Percentiles rank a stretch among this genome's conserved stretches.
Conservation (phyloP, 1,139 yeast species). For the Zygoascus hellenicus region DNA sequence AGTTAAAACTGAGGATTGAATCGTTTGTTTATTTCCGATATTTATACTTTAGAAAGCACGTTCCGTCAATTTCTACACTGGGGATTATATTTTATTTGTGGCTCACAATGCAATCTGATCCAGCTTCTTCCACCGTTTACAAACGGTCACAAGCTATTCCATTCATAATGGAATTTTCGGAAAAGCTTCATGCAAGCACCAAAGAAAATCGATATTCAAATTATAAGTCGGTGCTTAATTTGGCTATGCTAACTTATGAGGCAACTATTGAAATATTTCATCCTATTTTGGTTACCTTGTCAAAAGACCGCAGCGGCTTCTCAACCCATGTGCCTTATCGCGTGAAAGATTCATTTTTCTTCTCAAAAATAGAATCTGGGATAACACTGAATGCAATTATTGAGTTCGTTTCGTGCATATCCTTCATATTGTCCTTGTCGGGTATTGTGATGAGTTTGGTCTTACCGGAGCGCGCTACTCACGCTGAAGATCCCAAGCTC, state of each 20-base stretch:
- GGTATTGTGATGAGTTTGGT: constrained; percentile 34
- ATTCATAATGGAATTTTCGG: no score
- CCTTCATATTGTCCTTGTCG: constrained; percentile 39
- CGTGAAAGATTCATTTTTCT: neutral
- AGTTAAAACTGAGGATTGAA: constrained; percentile 7
- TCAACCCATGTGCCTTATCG: neutral
- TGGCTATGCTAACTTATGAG: constrained; percentile 1
- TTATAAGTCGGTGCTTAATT: neutral
- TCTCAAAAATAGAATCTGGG: neutral
- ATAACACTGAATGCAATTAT: constrained; percentile 3
- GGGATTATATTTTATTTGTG: constrained; percentile 6
- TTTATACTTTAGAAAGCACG: constrained; percentile 9
- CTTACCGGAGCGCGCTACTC: constrained; percentile 19
- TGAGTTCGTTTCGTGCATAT: constrained; percentile 41
- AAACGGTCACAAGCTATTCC: neutral
- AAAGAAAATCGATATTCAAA: no score
- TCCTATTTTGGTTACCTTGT: neutral
- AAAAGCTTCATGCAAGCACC: no score
- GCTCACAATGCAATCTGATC: neutral
- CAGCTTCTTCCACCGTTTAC: neutral
- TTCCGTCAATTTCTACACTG: constrained; percentile 5
- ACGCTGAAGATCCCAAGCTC: constrained; percentile 10
- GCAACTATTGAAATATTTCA: constrained; percentile 1
- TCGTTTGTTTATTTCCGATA: constrained; percentile 17
- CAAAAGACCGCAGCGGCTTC: neutral